A percentile compares a stretch with the other conserved stretches of the same genome.
Evolutionary conservation across 495 filamentous ascomycete genomes (phyloP).

Genomic region (Penicillium antarcticum): DNA sequence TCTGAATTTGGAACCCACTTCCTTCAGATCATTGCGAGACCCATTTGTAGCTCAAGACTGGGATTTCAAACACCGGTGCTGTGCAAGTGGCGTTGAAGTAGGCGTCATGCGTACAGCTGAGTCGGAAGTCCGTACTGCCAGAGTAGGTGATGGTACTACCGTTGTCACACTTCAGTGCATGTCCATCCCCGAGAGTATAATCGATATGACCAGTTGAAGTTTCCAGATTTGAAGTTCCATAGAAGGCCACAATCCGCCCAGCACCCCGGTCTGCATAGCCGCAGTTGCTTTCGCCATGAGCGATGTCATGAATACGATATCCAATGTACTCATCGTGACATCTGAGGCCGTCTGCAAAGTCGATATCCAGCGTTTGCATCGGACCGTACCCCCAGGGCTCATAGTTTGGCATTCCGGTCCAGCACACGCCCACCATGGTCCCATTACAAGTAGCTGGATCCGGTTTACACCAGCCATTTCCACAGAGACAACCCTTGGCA

Average conservation of each 20-base stretch:
- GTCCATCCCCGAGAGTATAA: slow-evolving; percentile 31
- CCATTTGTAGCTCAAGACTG: slow-evolving; percentile 31
- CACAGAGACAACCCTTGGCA: slow-evolving; percentile 30
- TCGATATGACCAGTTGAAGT: slow-evolving; percentile 25
- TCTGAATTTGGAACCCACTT: no score
- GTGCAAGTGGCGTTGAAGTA: slow-evolving; percentile 34
- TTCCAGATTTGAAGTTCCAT: slow-evolving; percentile 25
- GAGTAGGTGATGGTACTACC: slow-evolving; percentile 35
- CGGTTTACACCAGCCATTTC: slow-evolving; percentile 24
- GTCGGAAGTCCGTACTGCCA: slow-evolving; percentile 25
- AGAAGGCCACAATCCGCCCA: slow-evolving; percentile 33
- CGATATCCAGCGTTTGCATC: slow-evolving; percentile 28
- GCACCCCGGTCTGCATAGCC: slow-evolving; percentile 30
- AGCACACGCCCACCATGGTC: slow-evolving; percentile 29
- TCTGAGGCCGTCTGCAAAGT: slow-evolving; percentile 29
- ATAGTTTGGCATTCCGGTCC: slow-evolving; percentile 37
- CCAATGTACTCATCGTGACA: slow-evolving; percentile 36
- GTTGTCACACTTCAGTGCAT: slow-evolving; percentile 32
- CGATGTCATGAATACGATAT: slow-evolving; percentile 36
- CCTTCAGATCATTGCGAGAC: slow-evolving; percentile 3
- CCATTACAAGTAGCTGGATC: slow-evolving; percentile 29
- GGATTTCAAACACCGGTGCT: slow-evolving; percentile 27
- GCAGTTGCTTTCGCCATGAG: slow-evolving; percentile 30
- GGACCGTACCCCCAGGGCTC: slow-evolving; percentile 36
- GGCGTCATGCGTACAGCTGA: slow-evolving; percentile 27